Evolutionary conservation across 1,284 basidiomycete genomes (phyloP), one percentile per base, ranked within the genome.

Genomic region (Heliocybe sulcata): DNA sequence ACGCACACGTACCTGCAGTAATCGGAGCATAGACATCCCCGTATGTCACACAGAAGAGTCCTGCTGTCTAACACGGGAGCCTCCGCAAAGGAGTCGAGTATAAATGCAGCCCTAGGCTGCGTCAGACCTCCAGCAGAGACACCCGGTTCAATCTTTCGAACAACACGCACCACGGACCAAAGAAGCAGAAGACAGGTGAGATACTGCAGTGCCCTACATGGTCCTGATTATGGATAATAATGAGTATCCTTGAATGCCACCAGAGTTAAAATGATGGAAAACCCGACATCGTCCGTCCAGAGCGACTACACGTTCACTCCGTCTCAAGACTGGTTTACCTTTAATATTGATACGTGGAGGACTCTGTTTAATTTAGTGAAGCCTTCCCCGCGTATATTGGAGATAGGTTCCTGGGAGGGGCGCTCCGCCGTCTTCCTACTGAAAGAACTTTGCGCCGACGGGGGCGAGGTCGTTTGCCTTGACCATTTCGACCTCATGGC

Each of bases 381-480:
- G 1, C 65, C 72, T 8, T 45, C 63, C 16, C 79, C 80, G 11
- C 73, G 80, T 14, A 74, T 68, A 4, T 73, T 82, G 12, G 81
- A 82, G 62, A 80, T 83, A n/a, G 80, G 82, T 2, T 80, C 77
- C 14, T 83, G 81, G 80, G 81, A 83, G 65, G 82, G 81, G 20
- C 75, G 81, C 50, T 83, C 81, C 0, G 80, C 78, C 19, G 74
- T 80, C 22, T 82, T 79, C 65, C 67, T 81, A 35, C 68, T 79
- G 42, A 69, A 64, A 8, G 71, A 76, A 35, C 72, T 82, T 45
- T 81, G 78, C 62, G 64, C 63, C n/a, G 58, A 63, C 4, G 63
- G 64, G 11, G 77, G 78, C 2, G 72, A 74, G 48, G 63, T 83
- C 16, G 70, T 79, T 47, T 82, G 78, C 59, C 75, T 83, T 57